Base-by-base conservation (phyloP, 2,329 filamentous ascomycete genomes). In the Nakataea oryzae region DNA sequence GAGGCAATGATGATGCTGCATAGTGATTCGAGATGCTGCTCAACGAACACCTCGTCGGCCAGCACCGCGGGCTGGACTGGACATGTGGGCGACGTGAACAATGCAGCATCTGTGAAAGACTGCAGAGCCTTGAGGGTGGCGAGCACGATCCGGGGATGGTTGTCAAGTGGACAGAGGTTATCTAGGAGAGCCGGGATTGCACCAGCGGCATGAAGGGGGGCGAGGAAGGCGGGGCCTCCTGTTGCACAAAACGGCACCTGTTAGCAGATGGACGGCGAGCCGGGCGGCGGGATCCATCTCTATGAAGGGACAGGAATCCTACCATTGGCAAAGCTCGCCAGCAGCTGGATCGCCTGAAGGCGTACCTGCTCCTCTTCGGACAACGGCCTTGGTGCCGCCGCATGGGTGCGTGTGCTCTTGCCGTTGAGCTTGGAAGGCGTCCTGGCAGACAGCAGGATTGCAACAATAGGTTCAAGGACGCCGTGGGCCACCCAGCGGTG, bases 321-420 rank as follows among this genome's bases (percentile, higher is more conserved):
- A 92, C 93, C 92, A 75, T 89, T 87, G 63, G 91, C 90, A 70
- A 97, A 84, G 73, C 90, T 95, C 58, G 88, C 87, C 47, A 96
- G 78, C n/a, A 97, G 82, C 66, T 96, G 86, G 54, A 93, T 83
- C n/a, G 89, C 88, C 72, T 96, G 90, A 62, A 95, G 78, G 66
- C 86, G 84, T 58, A 87, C 80, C 57, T 84, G 81, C 62, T 93
- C 87, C 63, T 90, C 85, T 13, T 86, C 83, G 3, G 79, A 80
- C 66, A 86, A 71, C 4, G 72, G 66, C 41, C 70, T 70, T 12
- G 74, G 74, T 14, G 75, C 70, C 29, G 71, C 65, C 59, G 67
- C 66, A 56, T 70, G 67, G 29, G 70, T 68, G 27, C 69, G 70
- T 57, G 70, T 64, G 64, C 78, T 78, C 65, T 78, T 78, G 59